These are phyloP conservation scores for Starmerella etchellsii DNA, from an alignment of 805 yeast species.

Conservation along the genomic window DNA sequence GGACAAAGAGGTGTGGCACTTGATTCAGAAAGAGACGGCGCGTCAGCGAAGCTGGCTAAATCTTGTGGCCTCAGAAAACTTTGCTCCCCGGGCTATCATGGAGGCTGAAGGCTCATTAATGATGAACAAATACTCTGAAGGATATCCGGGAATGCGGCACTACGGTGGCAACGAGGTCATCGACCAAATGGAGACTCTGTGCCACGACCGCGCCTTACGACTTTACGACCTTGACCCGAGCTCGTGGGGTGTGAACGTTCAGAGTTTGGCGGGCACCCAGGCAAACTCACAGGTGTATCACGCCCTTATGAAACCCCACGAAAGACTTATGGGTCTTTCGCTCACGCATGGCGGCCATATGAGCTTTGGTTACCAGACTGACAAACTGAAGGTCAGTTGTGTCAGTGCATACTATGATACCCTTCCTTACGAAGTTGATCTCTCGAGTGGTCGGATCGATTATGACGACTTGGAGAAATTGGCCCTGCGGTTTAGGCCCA, in stretches of 20 bases:
- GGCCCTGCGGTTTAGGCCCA: constrained; percentile 86
- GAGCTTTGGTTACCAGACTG: constrained; percentile 97
- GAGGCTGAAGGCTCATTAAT: constrained; percentile 93
- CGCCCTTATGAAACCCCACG: constrained; percentile 89
- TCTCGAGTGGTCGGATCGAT: constrained; percentile 86
- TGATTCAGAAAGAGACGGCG: constrained; percentile 50
- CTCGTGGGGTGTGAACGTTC: constrained; percentile 96
- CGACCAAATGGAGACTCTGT: constrained; percentile 80
- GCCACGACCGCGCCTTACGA: constrained; percentile 86
- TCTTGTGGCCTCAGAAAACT: constrained; percentile 92
- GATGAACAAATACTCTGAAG: constrained; percentile 97
- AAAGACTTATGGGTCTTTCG: constrained; percentile 94
- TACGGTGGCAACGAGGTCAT: constrained; percentile 97
- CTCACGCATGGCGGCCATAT: constrained; percentile 98
- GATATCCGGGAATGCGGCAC: constrained; percentile 97
- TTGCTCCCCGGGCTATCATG: constrained; percentile 87
- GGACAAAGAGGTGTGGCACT: constrained; percentile 31
- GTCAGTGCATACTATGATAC: constrained; percentile 95
- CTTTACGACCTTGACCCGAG: constrained; percentile 70
- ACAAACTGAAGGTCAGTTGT: constrained; percentile 80
- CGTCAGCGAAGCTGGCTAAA: constrained; percentile 90
- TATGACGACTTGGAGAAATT: constrained; percentile 87
- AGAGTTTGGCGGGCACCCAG: constrained; percentile 91
- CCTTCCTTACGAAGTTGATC: constrained; percentile 92
- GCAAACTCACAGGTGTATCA: constrained; percentile 94